Percentiles rank a stretch among this genome's conserved stretches.
These are phyloP conservation scores for Pseudozyma pruni DNA, from an alignment of 1,284 basidiomycete species.

Conservation along the genomic window DNA sequence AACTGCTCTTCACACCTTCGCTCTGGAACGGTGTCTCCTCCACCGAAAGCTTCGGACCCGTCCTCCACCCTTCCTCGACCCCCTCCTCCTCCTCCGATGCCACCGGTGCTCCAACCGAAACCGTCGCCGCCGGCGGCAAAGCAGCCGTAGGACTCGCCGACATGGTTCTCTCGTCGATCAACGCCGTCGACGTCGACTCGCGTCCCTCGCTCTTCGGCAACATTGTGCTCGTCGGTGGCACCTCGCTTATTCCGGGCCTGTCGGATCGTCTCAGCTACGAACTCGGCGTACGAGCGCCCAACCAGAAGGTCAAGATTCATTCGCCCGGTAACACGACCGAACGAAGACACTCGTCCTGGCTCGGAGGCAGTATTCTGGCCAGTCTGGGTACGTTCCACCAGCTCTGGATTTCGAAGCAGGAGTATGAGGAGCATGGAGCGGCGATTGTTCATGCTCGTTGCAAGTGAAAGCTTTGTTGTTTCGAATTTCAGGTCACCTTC, in stretches of 20 bases:
- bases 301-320: constrained; percentile 69
- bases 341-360: constrained; percentile 64
- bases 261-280: constrained; percentile 85
- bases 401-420: constrained; percentile 66
- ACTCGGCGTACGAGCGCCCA: constrained; percentile 79
- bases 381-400: constrained; percentile 66
- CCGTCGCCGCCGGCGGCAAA: constrained; percentile 15
- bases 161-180: constrained; percentile 82
- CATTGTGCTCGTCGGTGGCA: constrained; percentile 92
- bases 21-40: constrained; percentile 71
- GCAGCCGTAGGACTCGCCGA: constrained; percentile 44
- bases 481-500: constrained; percentile 7
- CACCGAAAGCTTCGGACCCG: constrained; percentile 21
- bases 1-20: constrained; percentile 87
- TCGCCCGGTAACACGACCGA: constrained; percentile 66
- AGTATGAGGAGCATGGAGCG: constrained; percentile 66
- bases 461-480: constrained; percentile 43
- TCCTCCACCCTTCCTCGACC: constrained; percentile 20
- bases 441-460: constrained; percentile 65
- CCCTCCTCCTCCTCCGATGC: neutral
- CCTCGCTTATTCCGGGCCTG: constrained; percentile 85
- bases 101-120: neutral
- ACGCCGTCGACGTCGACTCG: constrained; percentile 88
- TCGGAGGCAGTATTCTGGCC: constrained; percentile 64
- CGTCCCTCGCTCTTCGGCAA: constrained; percentile 89